Evolutionary conservation across 495 filamentous ascomycete species (phyloP).

Genomic region (Hypoxylon trugodes): DNA sequence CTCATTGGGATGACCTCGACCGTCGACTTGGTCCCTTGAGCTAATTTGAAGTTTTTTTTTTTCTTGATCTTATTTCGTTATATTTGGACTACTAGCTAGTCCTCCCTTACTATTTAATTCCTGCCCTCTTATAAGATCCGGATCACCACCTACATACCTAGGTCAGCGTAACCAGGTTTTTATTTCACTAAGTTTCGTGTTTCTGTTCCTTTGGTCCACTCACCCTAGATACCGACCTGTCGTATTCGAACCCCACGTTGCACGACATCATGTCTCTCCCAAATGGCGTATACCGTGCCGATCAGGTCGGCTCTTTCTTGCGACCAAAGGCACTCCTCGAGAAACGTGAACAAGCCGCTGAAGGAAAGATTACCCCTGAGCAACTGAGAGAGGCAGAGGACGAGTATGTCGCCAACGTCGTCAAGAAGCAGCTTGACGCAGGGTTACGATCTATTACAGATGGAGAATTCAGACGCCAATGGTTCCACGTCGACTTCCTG

Average conservation of each 20-base stretch:
- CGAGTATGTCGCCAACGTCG: constrained; percentile 69
- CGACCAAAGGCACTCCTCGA: constrained; percentile 51
- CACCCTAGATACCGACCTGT: constrained; percentile 5
- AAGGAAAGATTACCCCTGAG: constrained; percentile 52
- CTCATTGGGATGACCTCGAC: constrained; percentile 16
- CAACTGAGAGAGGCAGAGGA: constrained; percentile 65
- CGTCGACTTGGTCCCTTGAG: constrained; percentile 12
- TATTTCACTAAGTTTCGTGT: neutral
- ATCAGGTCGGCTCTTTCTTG: constrained; percentile 59
- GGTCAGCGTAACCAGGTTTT: neutral
- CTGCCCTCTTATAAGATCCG: neutral
- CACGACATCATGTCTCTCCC: constrained; percentile 53
- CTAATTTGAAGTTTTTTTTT: neutral
- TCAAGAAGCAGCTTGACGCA: constrained; percentile 65
- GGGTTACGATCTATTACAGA: constrained; percentile 73
- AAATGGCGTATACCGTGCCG: constrained; percentile 57
- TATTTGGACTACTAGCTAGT: constrained; percentile 15
- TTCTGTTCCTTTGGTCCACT: neutral
- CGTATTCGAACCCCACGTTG: constrained; percentile 15
- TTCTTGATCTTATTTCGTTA: neutral
- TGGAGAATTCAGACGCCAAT: constrained; percentile 72
- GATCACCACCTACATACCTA: constrained; percentile 7
- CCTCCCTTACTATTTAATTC: constrained; percentile 3
- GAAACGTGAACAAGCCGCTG: constrained; percentile 55
- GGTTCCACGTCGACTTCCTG: constrained; percentile 60